Conservation (phyloP, 768 basidiomycete species). For the Leccinum olivaceopallidum region DNA sequence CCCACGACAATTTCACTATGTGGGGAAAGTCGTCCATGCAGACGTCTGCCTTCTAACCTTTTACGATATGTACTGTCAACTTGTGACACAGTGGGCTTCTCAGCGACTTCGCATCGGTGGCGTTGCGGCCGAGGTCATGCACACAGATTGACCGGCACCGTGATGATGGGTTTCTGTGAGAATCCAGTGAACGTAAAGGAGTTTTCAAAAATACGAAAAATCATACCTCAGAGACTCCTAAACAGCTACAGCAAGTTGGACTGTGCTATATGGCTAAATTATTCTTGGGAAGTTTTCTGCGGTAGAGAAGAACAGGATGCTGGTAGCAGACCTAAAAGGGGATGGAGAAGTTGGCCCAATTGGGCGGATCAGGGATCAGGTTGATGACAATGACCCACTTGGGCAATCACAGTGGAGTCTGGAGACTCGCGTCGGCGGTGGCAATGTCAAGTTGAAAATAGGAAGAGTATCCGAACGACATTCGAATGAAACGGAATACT, state of each 20-base stretch:
- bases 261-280: background rate
- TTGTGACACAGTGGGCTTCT: background rate
- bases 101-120: background rate
- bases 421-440: too few species aligned
- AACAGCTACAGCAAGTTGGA: background rate
- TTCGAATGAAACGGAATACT: too few species aligned
- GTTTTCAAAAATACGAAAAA: background rate
- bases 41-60: background rate
- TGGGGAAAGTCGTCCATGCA: background rate
- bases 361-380: background rate
- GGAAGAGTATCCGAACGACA: too few species aligned
- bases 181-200: background rate
- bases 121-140: background rate
- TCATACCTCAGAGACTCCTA: background rate
- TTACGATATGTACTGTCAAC: background rate
- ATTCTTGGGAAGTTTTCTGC: background rate
- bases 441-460: too few species aligned
- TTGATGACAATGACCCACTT: too few species aligned
- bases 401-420: too few species aligned
- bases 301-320: background rate
- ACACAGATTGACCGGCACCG: too few species aligned
- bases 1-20: background rate
- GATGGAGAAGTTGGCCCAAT: background rate
- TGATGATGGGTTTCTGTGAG: too few species aligned
- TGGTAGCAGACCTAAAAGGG: background rate